phyloP scores from a whole-genome alignment of 768 basidiomycete genomes.

The Collybia nuda region DNA sequence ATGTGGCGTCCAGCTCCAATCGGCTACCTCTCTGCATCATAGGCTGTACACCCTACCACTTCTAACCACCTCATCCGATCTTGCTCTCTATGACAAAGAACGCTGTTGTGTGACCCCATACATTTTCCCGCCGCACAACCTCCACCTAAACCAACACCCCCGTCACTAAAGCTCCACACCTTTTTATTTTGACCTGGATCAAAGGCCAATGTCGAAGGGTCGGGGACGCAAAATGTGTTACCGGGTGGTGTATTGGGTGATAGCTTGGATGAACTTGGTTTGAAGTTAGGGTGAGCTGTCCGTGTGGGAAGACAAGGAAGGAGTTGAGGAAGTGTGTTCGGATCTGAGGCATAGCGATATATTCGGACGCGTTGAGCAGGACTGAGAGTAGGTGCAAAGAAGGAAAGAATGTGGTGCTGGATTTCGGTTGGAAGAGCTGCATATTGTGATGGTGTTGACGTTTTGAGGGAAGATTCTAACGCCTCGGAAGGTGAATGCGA shows the following conservation, averaged over 20 bases:
- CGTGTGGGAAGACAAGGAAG: slow-evolving; percentile 14
- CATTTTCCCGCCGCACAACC: slow-evolving; percentile 34
- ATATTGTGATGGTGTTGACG: too few species aligned
- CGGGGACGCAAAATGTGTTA: slow-evolving; percentile 23
- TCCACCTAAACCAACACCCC: slow-evolving; percentile 21
- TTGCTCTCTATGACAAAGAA: slow-evolving; percentile 39
- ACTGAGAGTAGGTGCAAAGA: slow-evolving; percentile 58
- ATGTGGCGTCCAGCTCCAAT: too few species aligned
- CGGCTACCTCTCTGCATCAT: slow-evolving; percentile 23
- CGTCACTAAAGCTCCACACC: slow-evolving; percentile 9
- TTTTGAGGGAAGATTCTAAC: slow-evolving; percentile 22
- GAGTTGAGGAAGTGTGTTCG: slow-evolving; percentile 42
- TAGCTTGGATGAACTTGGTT: neutral
- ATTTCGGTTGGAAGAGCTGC: slow-evolving; percentile 52
- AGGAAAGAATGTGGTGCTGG: slow-evolving; percentile 54
- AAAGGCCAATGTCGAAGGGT: slow-evolving; percentile 30
- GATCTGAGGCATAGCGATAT: slow-evolving; percentile 46
- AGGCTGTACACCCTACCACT: slow-evolving; percentile 43
- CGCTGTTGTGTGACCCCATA: slow-evolving; percentile 34
- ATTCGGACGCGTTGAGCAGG: slow-evolving; percentile 53
- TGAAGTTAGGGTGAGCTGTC: neutral
- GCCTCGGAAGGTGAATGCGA: neutral
- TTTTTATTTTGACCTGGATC: slow-evolving; percentile 3
- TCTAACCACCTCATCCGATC: slow-evolving; percentile 48
- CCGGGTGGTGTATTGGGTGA: neutral